Evolutionary conservation across 1,284 basidiomycete genomes (phyloP), one percentile per base, ranked within the genome.

Genomic region (Malassezia arunalokei): DNA sequence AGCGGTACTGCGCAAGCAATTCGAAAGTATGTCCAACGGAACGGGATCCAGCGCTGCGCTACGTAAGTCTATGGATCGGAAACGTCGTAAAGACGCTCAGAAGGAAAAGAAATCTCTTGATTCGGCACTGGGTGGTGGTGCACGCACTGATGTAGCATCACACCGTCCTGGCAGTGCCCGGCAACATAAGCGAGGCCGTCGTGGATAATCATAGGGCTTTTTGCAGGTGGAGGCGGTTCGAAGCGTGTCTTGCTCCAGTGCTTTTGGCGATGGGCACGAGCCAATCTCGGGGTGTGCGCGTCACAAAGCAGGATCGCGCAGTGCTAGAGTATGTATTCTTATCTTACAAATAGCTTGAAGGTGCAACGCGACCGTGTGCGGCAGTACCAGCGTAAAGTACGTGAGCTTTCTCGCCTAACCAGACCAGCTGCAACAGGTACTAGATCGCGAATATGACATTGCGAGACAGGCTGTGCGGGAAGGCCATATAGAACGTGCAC

Each of bases 331-430:
- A 65, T 70, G 84, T 67, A 5, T 29, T 9, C 3, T 3, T 45
- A 11, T 28, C 8, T 11, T 11, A 28, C 42, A 3, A 35, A 32
- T 68, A 85, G 89, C 71, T 79, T 98, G 60, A 98, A 98, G 75
- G 75, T 94, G 44, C 92, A 98, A 75, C 80, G 94, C 40, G 94
- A 98, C 75, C 92, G 91, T 73, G 78, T 98, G 58, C 85, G 81
- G 73, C 88, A 91, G 73, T 98, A 96, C 68, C 90, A 92, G 80
- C 87, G 84, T 76, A 84, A 85, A 79, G 92, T 87, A 58, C 37
- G 79, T 14, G 17, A 11, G 29, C 12, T 9, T 11, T 17, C 30
- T 14, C 40, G 7, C 27, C 32, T 29, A n/a, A 7, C 35, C 15
- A 6, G 15, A 28, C 12, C 58, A 95, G 92, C 84, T 96, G 57